Conservation (phyloP, 164 flowering plant genomes). For the Taxillus chinensis region DNA sequence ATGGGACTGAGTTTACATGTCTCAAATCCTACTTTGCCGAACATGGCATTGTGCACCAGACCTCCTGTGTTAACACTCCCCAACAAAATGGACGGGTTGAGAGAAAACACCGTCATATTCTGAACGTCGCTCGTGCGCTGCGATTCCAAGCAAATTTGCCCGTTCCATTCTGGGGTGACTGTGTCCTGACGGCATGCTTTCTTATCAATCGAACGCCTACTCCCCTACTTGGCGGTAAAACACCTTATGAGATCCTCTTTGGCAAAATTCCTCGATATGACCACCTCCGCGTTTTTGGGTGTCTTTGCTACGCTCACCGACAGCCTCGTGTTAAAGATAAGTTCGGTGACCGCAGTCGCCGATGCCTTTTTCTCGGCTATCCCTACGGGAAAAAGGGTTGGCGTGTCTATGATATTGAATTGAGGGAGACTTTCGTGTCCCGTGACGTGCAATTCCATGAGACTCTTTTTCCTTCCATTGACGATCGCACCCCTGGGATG, state of each 20-base stretch:
- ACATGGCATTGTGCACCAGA: background rate
- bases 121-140: background rate
- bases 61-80: background rate
- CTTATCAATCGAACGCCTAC: conserved; percentile 7
- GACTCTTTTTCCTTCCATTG: background rate
- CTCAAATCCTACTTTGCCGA: background rate
- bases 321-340: conserved; percentile 1
- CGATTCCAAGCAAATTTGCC: background rate
- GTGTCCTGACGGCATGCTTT: conserved; percentile 2
- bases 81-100: background rate
- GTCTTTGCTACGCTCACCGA: conserved; percentile 6
- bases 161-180: conserved; percentile 2
- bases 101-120: background rate
- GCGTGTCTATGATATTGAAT: background rate
- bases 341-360: too few relatives aligned
- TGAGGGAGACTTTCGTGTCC: background rate
- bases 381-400: conserved; percentile 6
- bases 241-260: conserved; percentile 5
- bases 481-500: background rate
- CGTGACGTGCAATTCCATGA: background rate
- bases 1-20: conserved; percentile 3
- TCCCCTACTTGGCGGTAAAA: conserved; percentile 4
- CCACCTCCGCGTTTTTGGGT: conserved; percentile 6
- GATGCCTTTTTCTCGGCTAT: background rate
- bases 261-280: background rate